phyloP scores from a whole-genome alignment of 2,329 filamentous ascomycete genomes.

The Fusarium sp. region DNA sequence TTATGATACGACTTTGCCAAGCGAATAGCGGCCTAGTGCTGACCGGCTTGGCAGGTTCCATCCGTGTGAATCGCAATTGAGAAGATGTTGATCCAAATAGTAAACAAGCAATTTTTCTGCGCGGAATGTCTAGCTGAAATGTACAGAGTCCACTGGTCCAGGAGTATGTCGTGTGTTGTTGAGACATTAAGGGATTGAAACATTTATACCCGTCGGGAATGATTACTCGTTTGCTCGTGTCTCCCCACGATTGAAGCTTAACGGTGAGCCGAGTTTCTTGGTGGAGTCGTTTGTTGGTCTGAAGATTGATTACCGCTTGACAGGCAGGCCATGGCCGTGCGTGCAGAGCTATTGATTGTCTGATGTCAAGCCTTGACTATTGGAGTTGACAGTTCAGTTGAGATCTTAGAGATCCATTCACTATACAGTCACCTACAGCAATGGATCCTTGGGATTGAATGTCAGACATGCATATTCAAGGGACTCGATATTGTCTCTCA shows the following conservation, averaged over 20 bases:
- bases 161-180: not conserved
- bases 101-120: not conserved
- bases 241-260: slow-evolving; percentile 5
- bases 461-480: slow-evolving; percentile 8
- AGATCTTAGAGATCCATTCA: too few species aligned
- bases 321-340: slow-evolving; percentile 3
- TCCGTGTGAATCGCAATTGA: slow-evolving; percentile 13
- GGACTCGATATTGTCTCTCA: not conserved
- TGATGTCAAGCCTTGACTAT: not conserved
- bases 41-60: slow-evolving; percentile 33
- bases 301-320: slow-evolving; percentile 7
- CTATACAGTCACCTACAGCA: too few species aligned
- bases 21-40: slow-evolving; percentile 25
- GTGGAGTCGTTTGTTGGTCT: slow-evolving; percentile 4
- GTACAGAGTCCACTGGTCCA: too few species aligned
- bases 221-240: not conserved
- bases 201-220: slow-evolving; percentile 23
- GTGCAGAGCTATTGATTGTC: not conserved
- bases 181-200: slow-evolving; percentile 9
- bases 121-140: not conserved
- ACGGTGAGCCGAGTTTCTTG: not conserved
- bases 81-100: slow-evolving; percentile 10
- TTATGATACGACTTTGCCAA: slow-evolving; percentile 1
- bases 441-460: not conserved
- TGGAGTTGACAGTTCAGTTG: not conserved